Evolutionary conservation across 768 basidiomycete genomes (phyloP), one percentile per base, ranked within the genome.

Genomic region (Boletus eberwhitei): DNA sequence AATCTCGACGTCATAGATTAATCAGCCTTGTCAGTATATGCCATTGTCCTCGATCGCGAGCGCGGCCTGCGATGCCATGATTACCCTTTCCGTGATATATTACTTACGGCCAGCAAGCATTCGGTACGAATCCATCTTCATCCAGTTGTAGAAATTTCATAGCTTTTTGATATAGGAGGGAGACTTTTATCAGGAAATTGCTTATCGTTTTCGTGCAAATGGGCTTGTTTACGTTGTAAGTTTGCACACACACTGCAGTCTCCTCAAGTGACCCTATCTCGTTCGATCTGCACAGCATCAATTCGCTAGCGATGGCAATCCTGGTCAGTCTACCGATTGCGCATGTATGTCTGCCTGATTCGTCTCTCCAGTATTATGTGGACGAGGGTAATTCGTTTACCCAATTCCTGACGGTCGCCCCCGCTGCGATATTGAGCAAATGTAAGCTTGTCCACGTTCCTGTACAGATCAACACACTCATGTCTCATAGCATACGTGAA

Each of bases 151-250:
- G 17, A 38, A 21, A 2, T 11, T 17, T 42, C 22, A 45, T 41
- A 19, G 2, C 6, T 13, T 40, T 32, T 49, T 14, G 4, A 21
- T 39, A 40, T 16, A 64, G 53, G 46, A 54, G 39, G 21, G 45
- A 44, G 11, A 40, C 8, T 21, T 50, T 53, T 21, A 8, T 64
- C 45, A 49, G 57, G 5, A 39, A 39, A 34, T 39, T 60, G 13
- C 38, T 53, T n/a, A 3, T 54, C 16, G 50, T 62, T 8, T 59
- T 48, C 37, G 37, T 53, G 24, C 44, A 59, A 9, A 59, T 56
- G 62, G 53, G 57, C 29, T 19, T 55, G 16, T 48, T 64, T 45
- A 56, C 54, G 17, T 61, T 42, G 62, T 61, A 43, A 55, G 59
- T 34, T n/a, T 39, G 5, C 17, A 16, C n/a, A 9, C 16, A 11